Evolutionary conservation across 148 eudicot species (phyloP).

Genomic region (Heliosperma pusillum): DNA sequence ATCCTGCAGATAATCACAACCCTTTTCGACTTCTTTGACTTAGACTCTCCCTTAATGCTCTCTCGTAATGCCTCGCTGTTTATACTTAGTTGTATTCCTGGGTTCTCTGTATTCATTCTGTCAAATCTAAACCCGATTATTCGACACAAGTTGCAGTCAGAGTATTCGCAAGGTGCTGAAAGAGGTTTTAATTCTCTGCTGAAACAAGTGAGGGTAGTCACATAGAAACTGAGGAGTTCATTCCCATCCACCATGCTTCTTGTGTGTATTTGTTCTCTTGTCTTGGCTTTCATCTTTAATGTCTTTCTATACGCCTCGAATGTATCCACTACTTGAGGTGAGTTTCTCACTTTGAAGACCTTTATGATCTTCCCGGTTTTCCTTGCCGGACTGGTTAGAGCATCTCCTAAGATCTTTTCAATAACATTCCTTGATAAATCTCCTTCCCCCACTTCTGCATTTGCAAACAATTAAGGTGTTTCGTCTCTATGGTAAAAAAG

Average conservation of each 20-base stretch:
- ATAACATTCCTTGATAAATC: constrained; percentile 38
- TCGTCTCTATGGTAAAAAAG: too few relatives aligned
- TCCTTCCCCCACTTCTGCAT: constrained; percentile 28
- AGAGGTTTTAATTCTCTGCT: constrained; percentile 13
- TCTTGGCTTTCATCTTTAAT: constrained; percentile 35
- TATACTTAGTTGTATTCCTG: constrained; percentile 20
- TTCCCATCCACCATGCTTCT: constrained; percentile 38
- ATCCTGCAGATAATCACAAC: constrained; percentile 30
- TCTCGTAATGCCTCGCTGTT: constrained; percentile 24
- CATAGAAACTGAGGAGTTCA: constrained; percentile 34
- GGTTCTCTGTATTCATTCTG: constrained; percentile 6
- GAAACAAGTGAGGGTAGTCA: constrained; percentile 26
- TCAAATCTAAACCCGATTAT: constrained; percentile 18
- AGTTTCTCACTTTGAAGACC: constrained; percentile 33
- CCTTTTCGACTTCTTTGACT: constrained; percentile 13
- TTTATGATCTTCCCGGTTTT: constrained; percentile 20
- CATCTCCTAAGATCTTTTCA: constrained; percentile 31
- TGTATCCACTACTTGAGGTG: constrained; percentile 24
- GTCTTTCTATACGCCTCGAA: constrained; percentile 32
- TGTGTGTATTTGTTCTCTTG: constrained; percentile 24
- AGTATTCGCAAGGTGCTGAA: constrained; percentile 24
- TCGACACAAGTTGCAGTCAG: constrained; percentile 23
- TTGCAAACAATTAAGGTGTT: too few relatives aligned
- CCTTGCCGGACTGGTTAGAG: constrained; percentile 21
- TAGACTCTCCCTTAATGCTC: constrained; percentile 7